These are phyloP conservation scores for Pyrrhoderma lamaoense DNA, from an alignment of 1,284 basidiomycete species.

Conservation along the genomic window DNA sequence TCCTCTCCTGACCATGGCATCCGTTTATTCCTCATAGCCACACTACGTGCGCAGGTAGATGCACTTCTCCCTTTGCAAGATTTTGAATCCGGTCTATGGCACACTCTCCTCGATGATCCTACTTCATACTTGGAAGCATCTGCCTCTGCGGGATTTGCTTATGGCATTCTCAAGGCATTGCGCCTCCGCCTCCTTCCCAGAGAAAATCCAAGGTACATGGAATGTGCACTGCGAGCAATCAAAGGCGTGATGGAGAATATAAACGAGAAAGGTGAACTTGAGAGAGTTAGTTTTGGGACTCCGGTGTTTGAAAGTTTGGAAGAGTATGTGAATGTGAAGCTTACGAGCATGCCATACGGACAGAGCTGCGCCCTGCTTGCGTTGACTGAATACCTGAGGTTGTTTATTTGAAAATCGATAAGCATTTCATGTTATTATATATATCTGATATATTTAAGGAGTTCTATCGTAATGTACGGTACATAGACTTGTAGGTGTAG, in stretches of 20 bases:
- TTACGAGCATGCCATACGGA: constrained; percentile 62
- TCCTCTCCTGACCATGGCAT: constrained; percentile 33
- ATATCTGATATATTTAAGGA: no score
- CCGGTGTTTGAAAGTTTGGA: constrained; percentile 50
- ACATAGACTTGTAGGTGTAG: no score
- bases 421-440: no score
- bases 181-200: constrained; percentile 40
- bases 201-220: constrained; percentile 35
- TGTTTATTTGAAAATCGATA: no score
- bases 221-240: constrained; percentile 41
- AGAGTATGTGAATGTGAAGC: constrained; percentile 46
- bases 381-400: constrained; percentile 38
- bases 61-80: constrained; percentile 47
- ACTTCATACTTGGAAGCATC: constrained; percentile 53
- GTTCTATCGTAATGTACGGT: no score
- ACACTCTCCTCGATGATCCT: constrained; percentile 53
- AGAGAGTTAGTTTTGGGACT: constrained; percentile 52
- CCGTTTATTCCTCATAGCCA: constrained; percentile 39
- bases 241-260: constrained; percentile 48
- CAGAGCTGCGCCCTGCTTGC: constrained; percentile 49
- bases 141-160: constrained; percentile 56
- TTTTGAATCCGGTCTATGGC: constrained; percentile 46
- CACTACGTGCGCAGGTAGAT: constrained; percentile 47
- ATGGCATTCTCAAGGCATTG: constrained; percentile 52
- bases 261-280: constrained; percentile 44